Conservation (phyloP, 2,329 filamentous ascomycete species). For the Zalaria sp. region DNA sequence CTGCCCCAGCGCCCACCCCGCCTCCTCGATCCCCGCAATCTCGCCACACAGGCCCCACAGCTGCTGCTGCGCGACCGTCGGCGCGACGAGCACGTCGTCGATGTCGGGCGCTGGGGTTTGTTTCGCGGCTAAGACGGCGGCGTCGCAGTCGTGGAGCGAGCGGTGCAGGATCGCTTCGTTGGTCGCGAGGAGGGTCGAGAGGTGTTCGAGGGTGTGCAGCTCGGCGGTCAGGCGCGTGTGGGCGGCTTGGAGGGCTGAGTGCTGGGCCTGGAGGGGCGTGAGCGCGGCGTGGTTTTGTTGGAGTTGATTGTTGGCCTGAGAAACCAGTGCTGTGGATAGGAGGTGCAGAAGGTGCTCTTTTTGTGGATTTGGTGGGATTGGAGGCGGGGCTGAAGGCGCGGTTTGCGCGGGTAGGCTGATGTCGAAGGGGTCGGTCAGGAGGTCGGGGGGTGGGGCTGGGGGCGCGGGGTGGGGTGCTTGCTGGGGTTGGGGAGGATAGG, state of each 20-base stretch:
- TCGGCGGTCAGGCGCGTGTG: conserved; percentile 60
- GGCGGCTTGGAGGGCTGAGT: conserved; percentile 58
- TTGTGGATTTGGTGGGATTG: conserved; percentile 88
- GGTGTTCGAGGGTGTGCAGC: conserved; percentile 53
- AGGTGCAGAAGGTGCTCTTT: conserved; percentile 76
- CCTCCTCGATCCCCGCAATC: conserved; percentile 73
- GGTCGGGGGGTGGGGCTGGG: conserved; percentile 33
- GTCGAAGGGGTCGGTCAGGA: conserved; percentile 50
- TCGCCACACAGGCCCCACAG: conserved; percentile 82
- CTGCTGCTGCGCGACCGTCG: conserved; percentile 85
- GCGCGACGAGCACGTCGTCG: conserved; percentile 84
- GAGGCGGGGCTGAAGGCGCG: conserved; percentile 51
- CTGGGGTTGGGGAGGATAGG: conserved; percentile 11
- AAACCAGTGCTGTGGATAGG: conserved; percentile 54
- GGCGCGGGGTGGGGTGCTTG: conserved; percentile 18
- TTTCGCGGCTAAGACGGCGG: conserved; percentile 59
- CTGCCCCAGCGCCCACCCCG: conserved; percentile 66
- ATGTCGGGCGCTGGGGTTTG: conserved; percentile 58
- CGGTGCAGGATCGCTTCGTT: conserved; percentile 70
- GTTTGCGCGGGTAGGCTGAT: conserved; percentile 40
- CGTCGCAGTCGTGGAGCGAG: conserved; percentile 65
- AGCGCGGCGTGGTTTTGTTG: conserved; percentile 62
- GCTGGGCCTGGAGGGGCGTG: conserved; percentile 63
- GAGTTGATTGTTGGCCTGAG: conserved; percentile 54
- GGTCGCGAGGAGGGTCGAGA: conserved; percentile 55